Evolutionary conservation across 129 eudicot genomes (phyloP).

Genomic region (Apium graveolens): DNA sequence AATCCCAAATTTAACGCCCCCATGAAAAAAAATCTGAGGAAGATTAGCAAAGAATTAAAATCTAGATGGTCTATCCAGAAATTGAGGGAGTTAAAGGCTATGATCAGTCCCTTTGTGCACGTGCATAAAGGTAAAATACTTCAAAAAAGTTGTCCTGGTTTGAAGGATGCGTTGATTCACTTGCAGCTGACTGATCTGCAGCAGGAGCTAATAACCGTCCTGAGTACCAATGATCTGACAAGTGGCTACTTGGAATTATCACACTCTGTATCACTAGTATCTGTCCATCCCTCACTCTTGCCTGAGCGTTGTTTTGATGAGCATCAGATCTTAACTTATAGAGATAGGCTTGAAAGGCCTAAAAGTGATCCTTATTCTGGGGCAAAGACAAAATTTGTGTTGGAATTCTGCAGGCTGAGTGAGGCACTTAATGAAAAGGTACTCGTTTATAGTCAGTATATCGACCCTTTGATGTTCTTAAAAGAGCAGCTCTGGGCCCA

Average conservation of each 20-base stretch:
- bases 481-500: slow-evolving; percentile 20
- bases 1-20: slow-evolving; percentile 32
- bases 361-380: slow-evolving; percentile 31
- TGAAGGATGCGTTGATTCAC: slow-evolving; percentile 27
- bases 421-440: slow-evolving; percentile 36
- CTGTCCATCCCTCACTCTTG: slow-evolving; percentile 48
- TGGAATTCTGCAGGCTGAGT: slow-evolving; percentile 41
- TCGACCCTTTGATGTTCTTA: slow-evolving; percentile 33
- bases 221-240: not conserved
- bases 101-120: slow-evolving; percentile 49
- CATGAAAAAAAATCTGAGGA: slow-evolving; percentile 17
- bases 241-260: slow-evolving; percentile 23
- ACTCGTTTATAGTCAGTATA: slow-evolving; percentile 51
- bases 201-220: not conserved
- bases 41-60: slow-evolving; percentile 3
- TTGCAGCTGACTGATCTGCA: slow-evolving; percentile 37
- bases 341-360: slow-evolving; percentile 13
- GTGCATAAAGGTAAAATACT: slow-evolving; percentile 44
- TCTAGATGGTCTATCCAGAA: not conserved
- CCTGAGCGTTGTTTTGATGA: slow-evolving; percentile 10
- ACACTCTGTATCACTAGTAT: slow-evolving; percentile 33
- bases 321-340: slow-evolving; percentile 11
- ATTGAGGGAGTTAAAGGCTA: slow-evolving; percentile 32
- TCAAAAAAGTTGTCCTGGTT: slow-evolving; percentile 35
- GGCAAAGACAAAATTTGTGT: slow-evolving; percentile 47